Conservation (phyloP, 192 early-diverging fungal genomes). For the Coemansia sp. region DNA sequence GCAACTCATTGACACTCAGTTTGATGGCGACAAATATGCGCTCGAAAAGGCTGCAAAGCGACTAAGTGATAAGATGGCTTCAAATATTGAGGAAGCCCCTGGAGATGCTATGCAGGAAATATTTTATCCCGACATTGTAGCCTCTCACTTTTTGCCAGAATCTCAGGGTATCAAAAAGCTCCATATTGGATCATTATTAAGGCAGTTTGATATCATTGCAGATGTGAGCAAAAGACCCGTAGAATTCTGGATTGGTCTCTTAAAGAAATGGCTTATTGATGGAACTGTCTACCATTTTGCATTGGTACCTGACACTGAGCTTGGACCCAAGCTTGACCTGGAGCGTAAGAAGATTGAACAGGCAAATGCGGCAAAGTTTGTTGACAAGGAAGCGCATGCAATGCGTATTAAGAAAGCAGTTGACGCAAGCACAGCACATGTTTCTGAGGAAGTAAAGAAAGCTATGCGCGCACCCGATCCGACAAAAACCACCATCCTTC, state of each 20-base stretch:
- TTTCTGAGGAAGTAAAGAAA: conserved; percentile 57
- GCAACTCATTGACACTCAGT: conserved; percentile 42
- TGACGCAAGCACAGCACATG: conserved; percentile 31
- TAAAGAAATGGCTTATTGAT: conserved; percentile 46
- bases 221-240: conserved; percentile 24
- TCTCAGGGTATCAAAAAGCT: conserved; percentile 1
- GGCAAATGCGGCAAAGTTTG: conserved; percentile 20
- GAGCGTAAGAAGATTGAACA: conserved; percentile 29
- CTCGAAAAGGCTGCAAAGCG: conserved; percentile 28
- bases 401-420: conserved; percentile 53
- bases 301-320: conserved; percentile 28
- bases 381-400: conserved; percentile 41
- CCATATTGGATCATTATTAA: conserved; percentile 26
- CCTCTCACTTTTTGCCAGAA: conserved; percentile 37
- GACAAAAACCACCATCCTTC: conserved; percentile 14
- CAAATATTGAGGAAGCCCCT: conserved; percentile 33
- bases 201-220: no score
- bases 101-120: conserved; percentile 24
- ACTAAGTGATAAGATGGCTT: conserved; percentile 21
- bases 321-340: conserved; percentile 27
- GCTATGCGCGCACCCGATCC: conserved; percentile 57
- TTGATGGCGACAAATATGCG: conserved; percentile 38
- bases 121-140: conserved; percentile 34
- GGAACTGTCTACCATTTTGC: conserved; percentile 21
- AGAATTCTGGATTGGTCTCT: conserved; percentile 41